Evolutionary conservation across 768 basidiomycete species (phyloP).

Genomic region (Phaeolepiota aurea): DNA sequence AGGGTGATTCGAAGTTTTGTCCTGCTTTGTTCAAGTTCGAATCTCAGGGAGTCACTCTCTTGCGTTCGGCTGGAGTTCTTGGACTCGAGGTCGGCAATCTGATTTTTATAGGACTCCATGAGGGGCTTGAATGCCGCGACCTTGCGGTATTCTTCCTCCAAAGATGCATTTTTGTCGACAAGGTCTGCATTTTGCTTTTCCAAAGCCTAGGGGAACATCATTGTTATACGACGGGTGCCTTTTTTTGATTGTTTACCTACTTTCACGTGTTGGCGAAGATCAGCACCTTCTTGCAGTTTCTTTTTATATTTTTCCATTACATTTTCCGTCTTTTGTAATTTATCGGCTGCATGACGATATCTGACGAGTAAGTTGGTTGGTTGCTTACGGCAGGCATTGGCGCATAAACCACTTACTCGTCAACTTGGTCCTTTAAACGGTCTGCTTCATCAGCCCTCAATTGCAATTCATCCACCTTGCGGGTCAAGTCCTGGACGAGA

Average conservation of each 20-base stretch:
- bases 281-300: slow-evolving; percentile 92
- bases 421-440: slow-evolving; percentile 85
- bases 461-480: slow-evolving; percentile 78
- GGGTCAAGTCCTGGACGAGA: slow-evolving; percentile 63
- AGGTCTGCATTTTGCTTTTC: slow-evolving; percentile 92
- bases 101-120: slow-evolving; percentile 87
- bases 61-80: slow-evolving; percentile 58
- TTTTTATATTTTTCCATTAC: slow-evolving; percentile 99
- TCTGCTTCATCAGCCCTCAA: slow-evolving; percentile 67
- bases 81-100: slow-evolving; percentile 73
- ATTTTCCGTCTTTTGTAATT: slow-evolving; percentile 88
- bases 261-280: slow-evolving; percentile 81
- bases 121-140: slow-evolving; percentile 80
- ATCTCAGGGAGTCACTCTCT: slow-evolving; percentile 64
- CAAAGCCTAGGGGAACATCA: slow-evolving; percentile 71
- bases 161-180: slow-evolving; percentile 80
- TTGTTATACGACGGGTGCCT: no score
- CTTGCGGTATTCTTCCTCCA: slow-evolving; percentile 91
- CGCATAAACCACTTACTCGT: slow-evolving; percentile 83
- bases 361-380: no score
- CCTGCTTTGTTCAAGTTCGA: slow-evolving; percentile 70
- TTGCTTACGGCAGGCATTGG: no score
- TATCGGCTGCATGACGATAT: slow-evolving; percentile 88
- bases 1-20: slow-evolving; percentile 59
- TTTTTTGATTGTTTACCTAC: no score